Base-by-base conservation (phyloP, 495 filamentous ascomycete species). In the Penicillium paxilli region DNA sequence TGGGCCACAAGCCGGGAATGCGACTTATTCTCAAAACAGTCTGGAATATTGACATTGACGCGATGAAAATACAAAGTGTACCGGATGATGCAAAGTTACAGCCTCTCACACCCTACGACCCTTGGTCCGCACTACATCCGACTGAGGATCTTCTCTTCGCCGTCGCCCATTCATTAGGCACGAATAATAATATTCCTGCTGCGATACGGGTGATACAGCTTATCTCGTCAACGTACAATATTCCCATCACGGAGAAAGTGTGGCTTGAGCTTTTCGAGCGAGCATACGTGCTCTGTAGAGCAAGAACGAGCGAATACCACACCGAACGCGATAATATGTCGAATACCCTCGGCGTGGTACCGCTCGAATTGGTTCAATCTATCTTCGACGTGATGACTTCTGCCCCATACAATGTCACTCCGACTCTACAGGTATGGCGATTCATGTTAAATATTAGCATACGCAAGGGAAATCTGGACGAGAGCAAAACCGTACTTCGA, bases 241-340 rank as follows among this genome's bases (percentile, higher is more conserved):
- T 89, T 14, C 26, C 56, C 0, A 77, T 90, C 49, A 54, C 79
- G 1, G 24, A 53, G 5, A 54, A 69, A 10, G 70, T 80, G 16
- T 89, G 87, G 87, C 54, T 58, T 3, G 76, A 84, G 38, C 60
- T 90, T 8, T 69, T 89, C 22, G 74, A 83, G 49, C 80, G 85
- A 69, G 78, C 83, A 2, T 89, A 76, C 58, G 72, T 83, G 10
- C 63, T 84, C 14, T 68, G 78, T 23, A 57, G 66, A 37, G 35
- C 63, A 21, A 51, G 66, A 16, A 51, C 53, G 25, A 48, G 42
- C 40, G 52, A 58, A 44, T 70, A 63, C 26, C 14, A 38, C 35
- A n/a, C 35, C 35, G 20, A 25, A 16, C 26, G 51, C 7, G 47
- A 35, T 24, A 30, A 58, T 4, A 32, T 44, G 14, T 22, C 52